These are phyloP conservation scores for Rhizophora apiculata DNA, from an alignment of 345 rosid species.

Conservation along the genomic window DNA sequence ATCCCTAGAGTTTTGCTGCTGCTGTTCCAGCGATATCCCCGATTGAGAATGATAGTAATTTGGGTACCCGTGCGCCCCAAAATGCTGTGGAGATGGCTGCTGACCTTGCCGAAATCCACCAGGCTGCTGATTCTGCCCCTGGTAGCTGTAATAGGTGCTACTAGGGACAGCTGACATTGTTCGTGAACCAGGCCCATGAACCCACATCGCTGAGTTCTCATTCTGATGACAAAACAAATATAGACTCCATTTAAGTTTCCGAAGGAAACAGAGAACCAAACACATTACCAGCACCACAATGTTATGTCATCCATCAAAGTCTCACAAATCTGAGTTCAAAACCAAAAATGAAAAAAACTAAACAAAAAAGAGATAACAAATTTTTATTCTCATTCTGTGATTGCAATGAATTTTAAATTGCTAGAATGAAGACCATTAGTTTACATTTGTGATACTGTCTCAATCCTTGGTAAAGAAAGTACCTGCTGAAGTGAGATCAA, in stretches of 20 bases:
- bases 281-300: not conserved
- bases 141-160: constrained; percentile 79
- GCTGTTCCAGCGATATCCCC: constrained; percentile 76
- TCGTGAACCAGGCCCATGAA: constrained; percentile 75
- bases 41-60: constrained; percentile 78
- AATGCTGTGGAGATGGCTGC: constrained; percentile 73
- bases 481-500: constrained; percentile 81
- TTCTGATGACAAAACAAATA: constrained; percentile 41
- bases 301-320: too few species aligned
- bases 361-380: too few species aligned
- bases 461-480: constrained; percentile 2
- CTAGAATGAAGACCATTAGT: not conserved
- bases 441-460: constrained; percentile 2
- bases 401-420: not conserved
- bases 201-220: constrained; percentile 84
- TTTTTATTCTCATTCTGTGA: too few species aligned
- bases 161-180: constrained; percentile 69
- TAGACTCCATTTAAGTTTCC: constrained; percentile 3
- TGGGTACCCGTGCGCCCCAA: constrained; percentile 77
- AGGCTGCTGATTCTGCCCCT: constrained; percentile 86
- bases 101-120: constrained; percentile 78
- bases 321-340: too few species aligned
- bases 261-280: not conserved
- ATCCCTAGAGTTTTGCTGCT: constrained; percentile 85
- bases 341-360: too few species aligned